These are phyloP conservation scores for Fusarium annulatum DNA, from an alignment of 2,329 filamentous ascomycete genomes.

Conservation along the genomic window DNA sequence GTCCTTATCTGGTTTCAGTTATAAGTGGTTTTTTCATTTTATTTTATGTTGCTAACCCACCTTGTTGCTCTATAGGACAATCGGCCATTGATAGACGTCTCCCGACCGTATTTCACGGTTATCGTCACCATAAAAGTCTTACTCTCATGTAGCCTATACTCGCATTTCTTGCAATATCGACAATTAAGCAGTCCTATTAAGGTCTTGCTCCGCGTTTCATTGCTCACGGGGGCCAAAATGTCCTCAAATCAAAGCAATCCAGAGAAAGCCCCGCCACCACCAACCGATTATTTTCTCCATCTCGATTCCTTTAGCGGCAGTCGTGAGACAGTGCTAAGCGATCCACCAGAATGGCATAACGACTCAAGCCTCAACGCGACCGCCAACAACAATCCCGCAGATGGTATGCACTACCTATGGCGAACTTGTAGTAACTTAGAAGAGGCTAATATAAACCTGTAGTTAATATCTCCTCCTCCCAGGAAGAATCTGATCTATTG, in stretches of 20 bases:
- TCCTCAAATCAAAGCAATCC: neutral
- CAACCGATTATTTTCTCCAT: neutral
- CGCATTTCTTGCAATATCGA: neutral
- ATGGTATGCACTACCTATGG: neutral
- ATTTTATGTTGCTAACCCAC: neutral
- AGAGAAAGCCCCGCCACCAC: neutral
- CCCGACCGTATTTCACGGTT: neutral
- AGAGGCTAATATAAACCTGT: neutral
- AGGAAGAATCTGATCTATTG: constrained; percentile 63
- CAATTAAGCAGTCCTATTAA: neutral
- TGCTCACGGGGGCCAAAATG: neutral
- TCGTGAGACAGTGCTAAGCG: neutral
- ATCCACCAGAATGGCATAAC: neutral
- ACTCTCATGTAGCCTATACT: neutral
- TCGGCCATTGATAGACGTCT: neutral
- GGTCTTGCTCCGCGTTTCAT: neutral
- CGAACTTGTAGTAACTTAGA: neutral
- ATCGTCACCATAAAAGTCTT: neutral
- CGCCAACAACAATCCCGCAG: neutral
- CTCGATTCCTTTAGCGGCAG: neutral
- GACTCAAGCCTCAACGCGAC: neutral
- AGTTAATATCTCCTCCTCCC: constrained; percentile 65
- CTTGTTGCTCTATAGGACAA: neutral
- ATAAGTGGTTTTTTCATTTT: neutral
- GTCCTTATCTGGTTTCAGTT: neutral